A percentile compares a stretch with the other conserved stretches of the same genome.
Evolutionary conservation across 2,329 filamentous ascomycete genomes (phyloP).

Genomic region (Epichloe baconii): DNA sequence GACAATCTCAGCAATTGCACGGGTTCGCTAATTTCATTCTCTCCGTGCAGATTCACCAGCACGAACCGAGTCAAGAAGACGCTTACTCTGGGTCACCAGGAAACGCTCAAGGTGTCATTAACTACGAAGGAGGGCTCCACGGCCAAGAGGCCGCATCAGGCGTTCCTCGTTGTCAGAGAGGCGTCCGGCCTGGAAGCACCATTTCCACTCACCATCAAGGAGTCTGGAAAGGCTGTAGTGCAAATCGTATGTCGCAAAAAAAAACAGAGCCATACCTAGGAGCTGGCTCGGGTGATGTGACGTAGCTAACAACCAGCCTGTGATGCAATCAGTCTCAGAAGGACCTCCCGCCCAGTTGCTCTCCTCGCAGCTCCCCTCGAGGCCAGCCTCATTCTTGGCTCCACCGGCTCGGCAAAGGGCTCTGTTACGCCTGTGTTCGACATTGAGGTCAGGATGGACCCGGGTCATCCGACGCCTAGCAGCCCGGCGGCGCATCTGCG

Average conservation of each 20-base stretch:
- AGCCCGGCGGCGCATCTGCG: slow-evolving; percentile 56
- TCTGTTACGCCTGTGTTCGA: slow-evolving; percentile 62
- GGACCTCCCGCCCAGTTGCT: slow-evolving; percentile 76
- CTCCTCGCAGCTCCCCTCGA: slow-evolving; percentile 49
- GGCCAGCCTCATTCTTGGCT: slow-evolving; percentile 74
- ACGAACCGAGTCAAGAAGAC: slow-evolving; percentile 48
- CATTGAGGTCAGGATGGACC: slow-evolving; percentile 51
- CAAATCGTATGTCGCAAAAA: slow-evolving; percentile 54
- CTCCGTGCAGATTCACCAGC: slow-evolving; percentile 37
- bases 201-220: slow-evolving; percentile 72
- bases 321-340: slow-evolving; percentile 54
- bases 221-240: slow-evolving; percentile 73
- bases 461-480: slow-evolving; percentile 43
- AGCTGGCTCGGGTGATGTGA: not conserved
- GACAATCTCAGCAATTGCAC: not conserved
- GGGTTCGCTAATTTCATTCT: not conserved
- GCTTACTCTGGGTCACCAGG: slow-evolving; percentile 51
- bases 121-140: slow-evolving; percentile 69
- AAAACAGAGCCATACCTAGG: not conserved
- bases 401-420: slow-evolving; percentile 62
- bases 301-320: not conserved
- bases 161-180: slow-evolving; percentile 76
- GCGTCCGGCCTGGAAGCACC: slow-evolving; percentile 71
- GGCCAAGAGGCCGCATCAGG: slow-evolving; percentile 81
- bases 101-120: slow-evolving; percentile 69